These are phyloP conservation scores for Jamesozyma spencerorum DNA, from an alignment of 805 yeast genomes.

Conservation along the genomic window DNA sequence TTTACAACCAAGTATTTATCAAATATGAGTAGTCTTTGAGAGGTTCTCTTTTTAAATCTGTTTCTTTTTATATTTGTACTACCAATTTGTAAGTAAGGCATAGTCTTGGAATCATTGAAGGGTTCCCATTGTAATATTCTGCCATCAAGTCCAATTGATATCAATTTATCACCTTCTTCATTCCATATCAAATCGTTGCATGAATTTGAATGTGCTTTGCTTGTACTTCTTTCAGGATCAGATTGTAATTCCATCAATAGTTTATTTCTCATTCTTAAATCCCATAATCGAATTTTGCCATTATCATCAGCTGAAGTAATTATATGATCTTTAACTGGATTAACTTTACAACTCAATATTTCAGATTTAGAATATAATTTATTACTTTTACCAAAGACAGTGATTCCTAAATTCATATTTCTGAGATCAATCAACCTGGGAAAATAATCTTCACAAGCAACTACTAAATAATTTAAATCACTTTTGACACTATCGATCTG, in stretches of 20 bases:
- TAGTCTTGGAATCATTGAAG: slow-evolving; percentile 7
- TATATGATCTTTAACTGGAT: slow-evolving; percentile 50
- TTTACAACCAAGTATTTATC: slow-evolving; percentile 16
- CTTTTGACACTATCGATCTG: slow-evolving; percentile 39
- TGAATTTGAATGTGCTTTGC: slow-evolving; percentile 64
- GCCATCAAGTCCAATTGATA: slow-evolving; percentile 73
- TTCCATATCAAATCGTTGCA: slow-evolving; percentile 78
- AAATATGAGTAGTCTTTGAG: slow-evolving; percentile 18
- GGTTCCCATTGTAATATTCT: slow-evolving; percentile 62
- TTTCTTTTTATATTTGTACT: slow-evolving; percentile 18
- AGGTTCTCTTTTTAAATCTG: slow-evolving; percentile 17
- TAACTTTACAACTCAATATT: slow-evolving; percentile 52
- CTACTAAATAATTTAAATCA: slow-evolving; percentile 49
- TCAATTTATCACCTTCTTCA: slow-evolving; percentile 49
- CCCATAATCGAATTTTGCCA: slow-evolving; percentile 82
- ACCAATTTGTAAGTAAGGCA: slow-evolving; percentile 12
- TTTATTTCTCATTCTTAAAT: slow-evolving; percentile 41
- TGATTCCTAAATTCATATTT: slow-evolving; percentile 66
- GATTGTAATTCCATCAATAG: slow-evolving; percentile 17
- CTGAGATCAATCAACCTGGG: slow-evolving; percentile 64
- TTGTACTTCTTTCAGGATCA: slow-evolving; percentile 2
- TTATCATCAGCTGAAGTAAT: slow-evolving; percentile 75
- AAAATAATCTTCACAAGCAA: slow-evolving; percentile 62
- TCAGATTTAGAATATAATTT: slow-evolving; percentile 38
- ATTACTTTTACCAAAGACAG: slow-evolving; percentile 47